Conservation (phyloP, 345 rosid genomes). For the Balakata baccata region DNA sequence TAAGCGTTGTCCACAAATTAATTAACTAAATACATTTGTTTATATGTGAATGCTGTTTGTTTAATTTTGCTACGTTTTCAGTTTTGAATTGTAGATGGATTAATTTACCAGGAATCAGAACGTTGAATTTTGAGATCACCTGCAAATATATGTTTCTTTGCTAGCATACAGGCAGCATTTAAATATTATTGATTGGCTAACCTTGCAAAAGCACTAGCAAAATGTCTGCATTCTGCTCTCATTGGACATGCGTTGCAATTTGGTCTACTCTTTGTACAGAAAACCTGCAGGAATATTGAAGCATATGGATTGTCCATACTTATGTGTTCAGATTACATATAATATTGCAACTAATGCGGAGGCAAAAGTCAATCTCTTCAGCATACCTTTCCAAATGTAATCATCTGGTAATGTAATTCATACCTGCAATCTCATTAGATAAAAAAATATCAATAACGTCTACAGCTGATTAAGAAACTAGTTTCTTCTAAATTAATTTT, state of each 20-base stretch:
- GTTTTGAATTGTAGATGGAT: neutral
- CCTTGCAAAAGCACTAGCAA: slow-evolving; percentile 99
- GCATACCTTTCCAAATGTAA: slow-evolving; percentile 93
- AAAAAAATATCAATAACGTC: slow-evolving; percentile 18
- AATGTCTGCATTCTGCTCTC: slow-evolving; percentile 97
- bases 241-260: slow-evolving; percentile 97
- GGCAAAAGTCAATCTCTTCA: slow-evolving; percentile 10
- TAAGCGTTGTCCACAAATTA: neutral
- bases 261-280: slow-evolving; percentile 88
- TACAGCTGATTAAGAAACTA: slow-evolving; percentile 6
- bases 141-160: slow-evolving; percentile 11
- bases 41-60: neutral
- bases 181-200: slow-evolving; percentile 28
- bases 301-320: slow-evolving; percentile 15
- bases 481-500: neutral
- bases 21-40: too few species aligned
- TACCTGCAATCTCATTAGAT: slow-evolving; percentile 56
- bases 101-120: neutral
- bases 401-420: slow-evolving; percentile 91
- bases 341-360: neutral
- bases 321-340: neutral
- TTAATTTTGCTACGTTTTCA: neutral
- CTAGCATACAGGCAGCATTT: neutral
- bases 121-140: neutral
- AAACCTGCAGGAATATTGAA: slow-evolving; percentile 60